Percentiles rank a stretch among this genome's conserved stretches.
phyloP scores from a whole-genome alignment of 2,329 filamentous ascomycete species.

The Alternaria panax region DNA sequence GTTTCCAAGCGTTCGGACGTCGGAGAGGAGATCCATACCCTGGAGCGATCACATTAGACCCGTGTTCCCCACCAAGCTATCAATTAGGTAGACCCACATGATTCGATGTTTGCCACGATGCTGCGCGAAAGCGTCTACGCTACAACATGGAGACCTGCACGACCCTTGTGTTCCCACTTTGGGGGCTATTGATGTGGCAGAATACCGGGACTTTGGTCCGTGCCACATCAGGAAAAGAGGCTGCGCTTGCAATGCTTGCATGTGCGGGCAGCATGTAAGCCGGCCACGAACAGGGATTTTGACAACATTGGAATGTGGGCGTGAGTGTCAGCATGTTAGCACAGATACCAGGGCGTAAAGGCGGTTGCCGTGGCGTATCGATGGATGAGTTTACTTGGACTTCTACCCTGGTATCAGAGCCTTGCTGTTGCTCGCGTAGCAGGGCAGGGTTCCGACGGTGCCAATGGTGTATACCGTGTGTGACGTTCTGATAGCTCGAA shows the following conservation, averaged over 20 bases:
- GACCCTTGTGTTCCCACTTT: slow-evolving; percentile 2
- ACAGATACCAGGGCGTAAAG: not conserved
- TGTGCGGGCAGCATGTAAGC: slow-evolving; percentile 3
- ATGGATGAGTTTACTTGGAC: not conserved
- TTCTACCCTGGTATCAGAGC: not conserved
- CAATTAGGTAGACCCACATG: not conserved
- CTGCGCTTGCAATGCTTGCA: slow-evolving; percentile 2
- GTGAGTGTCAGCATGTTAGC: not conserved
- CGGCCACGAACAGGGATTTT: slow-evolving; percentile 5
- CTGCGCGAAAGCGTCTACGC: slow-evolving; percentile 3
- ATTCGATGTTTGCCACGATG: slow-evolving; percentile 9
- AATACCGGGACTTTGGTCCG: slow-evolving; percentile 2
- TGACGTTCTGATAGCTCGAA: slow-evolving; percentile 1
- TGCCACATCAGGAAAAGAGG: slow-evolving; percentile 7
- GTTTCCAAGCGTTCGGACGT: slow-evolving; percentile 8
- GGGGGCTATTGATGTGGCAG: slow-evolving; percentile 3
- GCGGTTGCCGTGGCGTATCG: slow-evolving; percentile 6
- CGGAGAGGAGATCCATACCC: slow-evolving; percentile 19
- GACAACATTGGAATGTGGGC: not conserved
- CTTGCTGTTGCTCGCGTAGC: not conserved
- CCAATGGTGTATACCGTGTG: not conserved
- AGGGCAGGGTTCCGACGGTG: not conserved
- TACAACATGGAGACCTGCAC: slow-evolving; percentile 1
- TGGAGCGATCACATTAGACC: slow-evolving; percentile 7
- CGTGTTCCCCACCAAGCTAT: not conserved